Base-by-base conservation (phyloP, 495 filamentous ascomycete species). In the Penicilliopsis zonata region DNA sequence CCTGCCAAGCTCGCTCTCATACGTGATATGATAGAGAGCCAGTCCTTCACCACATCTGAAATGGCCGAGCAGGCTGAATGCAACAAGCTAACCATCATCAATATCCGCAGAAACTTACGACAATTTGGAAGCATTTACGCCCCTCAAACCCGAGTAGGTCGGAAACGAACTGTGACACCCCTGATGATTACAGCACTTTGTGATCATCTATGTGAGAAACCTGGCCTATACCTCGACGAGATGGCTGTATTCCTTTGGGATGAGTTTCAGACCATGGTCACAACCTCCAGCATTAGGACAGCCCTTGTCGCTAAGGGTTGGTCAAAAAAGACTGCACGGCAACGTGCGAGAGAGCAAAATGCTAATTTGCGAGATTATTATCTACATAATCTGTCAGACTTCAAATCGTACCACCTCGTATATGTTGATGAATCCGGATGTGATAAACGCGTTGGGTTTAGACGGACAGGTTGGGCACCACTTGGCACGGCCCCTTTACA, bases 361-460 rank as follows among this genome's bases (percentile, higher is more conserved):
- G 27, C 38, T 9, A 43, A 55, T 34, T 46, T 59, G 9, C 47
- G 47, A 23, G 49, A 57, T 28, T 36, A 40, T 1, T 57, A 60
- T 26, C 22, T 50, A 8, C 30, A 55, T 41, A 46, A 41, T 13
- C 13, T 55, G 21, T 55, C 53, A 9, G 25, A 41, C 13, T 52
- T 38, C 34, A 10, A 29, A 17, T 48, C 45, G 5, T 47, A 47
- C 30, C 41, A 53, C 9, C 40, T 49, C 22, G 45, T 58, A 18
- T 55, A 40, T 39, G 44, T 57, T n/a, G 44, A 57, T 33, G 40
- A 56, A 36, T 50, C 44, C 16, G 44, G 47, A 17, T 52, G 41
- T 32, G 41, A 54, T 34, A 53, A 47, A 31, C 31, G 33, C 18
- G 39, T 29, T 34, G 43, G 50, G 3, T 44, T 47, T 18, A 30